Conservation (phyloP, 306 rosid species). For the Malus domestica region ASM211411v1 NC_041805.1:3297501-3298000, state of each 20-base stretch:
- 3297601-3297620: constrained; percentile 3
- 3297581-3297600: background rate
- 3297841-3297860: constrained; percentile 73
- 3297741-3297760: background rate
- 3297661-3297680: background rate
- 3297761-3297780: background rate
- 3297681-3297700: background rate
- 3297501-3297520: constrained; percentile 8
- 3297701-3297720: background rate
- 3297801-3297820: constrained; percentile 53
- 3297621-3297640: background rate
- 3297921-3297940: constrained; percentile 12
- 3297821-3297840: constrained; percentile 74
- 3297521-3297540: constrained; percentile 3
- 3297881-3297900: constrained; percentile 1
- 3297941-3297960: constrained; percentile 63
- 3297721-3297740: background rate
- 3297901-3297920: constrained; percentile 10
- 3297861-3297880: constrained; percentile 80
- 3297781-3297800: background rate
- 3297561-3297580: background rate
- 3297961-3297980: constrained; percentile 67
- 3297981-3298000: constrained; percentile 71
- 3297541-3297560: background rate
- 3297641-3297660: background rate